These are phyloP conservation scores for Blastobotrys elegans DNA, from an alignment of 1,139 yeast genomes.

Conservation along the genomic window DNA sequence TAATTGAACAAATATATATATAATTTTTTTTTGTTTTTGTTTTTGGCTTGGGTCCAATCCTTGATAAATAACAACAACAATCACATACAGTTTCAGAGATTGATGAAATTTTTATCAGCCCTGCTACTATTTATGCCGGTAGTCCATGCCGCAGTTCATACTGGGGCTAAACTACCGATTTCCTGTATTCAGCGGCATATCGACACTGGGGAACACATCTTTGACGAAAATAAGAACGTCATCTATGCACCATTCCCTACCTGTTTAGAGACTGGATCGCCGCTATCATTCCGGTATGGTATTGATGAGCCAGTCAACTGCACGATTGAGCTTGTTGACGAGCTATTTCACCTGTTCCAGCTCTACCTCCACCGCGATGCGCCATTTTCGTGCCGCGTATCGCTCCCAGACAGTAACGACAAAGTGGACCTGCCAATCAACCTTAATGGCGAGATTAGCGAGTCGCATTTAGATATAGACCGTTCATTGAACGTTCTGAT, in stretches of 20 bases:
- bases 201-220: conserved; percentile 2
- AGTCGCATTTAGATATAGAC: background rate
- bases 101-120: too few relatives aligned
- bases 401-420: background rate
- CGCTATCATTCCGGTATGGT: background rate
- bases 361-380: background rate
- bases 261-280: background rate
- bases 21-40: too few relatives aligned
- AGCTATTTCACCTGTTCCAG: background rate
- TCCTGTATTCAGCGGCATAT: background rate
- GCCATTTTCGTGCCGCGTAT: background rate
- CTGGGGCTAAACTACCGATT: background rate
- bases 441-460: background rate
- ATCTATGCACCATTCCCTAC: background rate
- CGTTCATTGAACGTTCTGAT: background rate
- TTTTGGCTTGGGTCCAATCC: too few relatives aligned
- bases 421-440: background rate
- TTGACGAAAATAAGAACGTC: background rate
- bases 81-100: too few relatives aligned
- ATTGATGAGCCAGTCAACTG: background rate
- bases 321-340: background rate
- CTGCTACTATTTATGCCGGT: too few relatives aligned
- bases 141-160: too few relatives aligned
- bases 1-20: too few relatives aligned
- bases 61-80: too few relatives aligned